Conservation (phyloP, 2,329 filamentous ascomycete genomes). For the Sporothrix globosa region DNA sequence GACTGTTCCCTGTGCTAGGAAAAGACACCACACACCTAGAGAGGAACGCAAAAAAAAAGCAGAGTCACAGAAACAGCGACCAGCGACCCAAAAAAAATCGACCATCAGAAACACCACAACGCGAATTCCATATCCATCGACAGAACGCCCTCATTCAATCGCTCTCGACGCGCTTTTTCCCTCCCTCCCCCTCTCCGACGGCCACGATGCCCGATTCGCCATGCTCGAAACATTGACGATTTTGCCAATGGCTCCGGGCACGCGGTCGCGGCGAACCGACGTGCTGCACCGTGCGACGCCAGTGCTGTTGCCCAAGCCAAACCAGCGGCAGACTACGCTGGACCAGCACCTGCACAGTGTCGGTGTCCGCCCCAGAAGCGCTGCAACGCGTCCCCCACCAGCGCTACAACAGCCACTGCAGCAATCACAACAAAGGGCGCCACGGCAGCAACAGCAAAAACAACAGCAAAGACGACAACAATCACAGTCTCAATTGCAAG, state of each 20-base stretch:
- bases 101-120: neutral
- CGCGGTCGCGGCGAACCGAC: conserved; percentile 38
- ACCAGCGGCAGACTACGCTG: conserved; percentile 34
- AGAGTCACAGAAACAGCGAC: conserved; percentile 22
- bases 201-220: conserved; percentile 31
- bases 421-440: conserved; percentile 24
- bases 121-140: conserved; percentile 2
- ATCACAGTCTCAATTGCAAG: conserved; percentile 12
- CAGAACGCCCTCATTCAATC: neutral
- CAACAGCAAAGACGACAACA: conserved; percentile 17
- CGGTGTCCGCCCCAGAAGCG: neutral
- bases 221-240: conserved; percentile 37
- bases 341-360: conserved; percentile 31
- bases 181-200: neutral
- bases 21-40: conserved; percentile 23
- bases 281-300: conserved; percentile 33
- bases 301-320: conserved; percentile 35
- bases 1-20: neutral
- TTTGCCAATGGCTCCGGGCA: conserved; percentile 37
- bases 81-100: conserved; percentile 16
- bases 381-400: conserved; percentile 29
- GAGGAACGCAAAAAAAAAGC: conserved; percentile 6
- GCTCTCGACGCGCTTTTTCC: neutral
- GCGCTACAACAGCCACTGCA: conserved; percentile 11
- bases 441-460: conserved; percentile 1